Base-by-base conservation (phyloP, 179 eudicot species). In the Gypsophila paniculata region DNA sequence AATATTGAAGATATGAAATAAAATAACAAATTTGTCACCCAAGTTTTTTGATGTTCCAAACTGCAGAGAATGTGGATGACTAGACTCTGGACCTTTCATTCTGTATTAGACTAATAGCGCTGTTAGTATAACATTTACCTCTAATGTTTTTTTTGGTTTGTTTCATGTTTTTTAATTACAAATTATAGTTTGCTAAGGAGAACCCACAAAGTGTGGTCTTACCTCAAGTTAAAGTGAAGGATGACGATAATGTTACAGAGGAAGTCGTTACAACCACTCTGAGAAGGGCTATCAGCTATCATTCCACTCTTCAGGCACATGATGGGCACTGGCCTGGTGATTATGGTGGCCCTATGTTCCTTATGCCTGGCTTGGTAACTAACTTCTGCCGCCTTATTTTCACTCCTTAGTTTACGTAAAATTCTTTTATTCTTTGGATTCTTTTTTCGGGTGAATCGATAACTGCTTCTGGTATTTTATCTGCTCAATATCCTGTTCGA, bases 261-360 rank as follows among this genome's bases (percentile, higher is more conserved):
- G 91, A 88, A 58, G 72, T 69, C 75, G 89, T 91, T 58, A 75
- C 75, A 53, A 83, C 72, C 61, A 87, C 96, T 46, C 76, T 93
- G 71, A 85, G 81, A 80, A 89, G 96, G 83, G 97, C 93, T 61
- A 61, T 93, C 60, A 73, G 85, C 76, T 89, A 82, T 77, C 78
- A 93, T 71, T 91, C 98, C 15, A 86, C 90, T 70, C 78, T 93
- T 52, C 98, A 93, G 79, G 91, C 90, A 22, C 80, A 88, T 76
- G 98, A 93, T 81, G 98, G 98, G 60, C 96, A 91, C 77, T 93
- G 98, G 98, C 82, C 98, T 59, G 98, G 90, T 68, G 98, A 93
- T 83, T 89, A 89, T 81, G 93, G 91, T 32, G 98, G 98, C 57
- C 98, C 98, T 23, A 83, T 91, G 89, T 91, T 93, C 75, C 85